Conservation (phyloP, 495 filamentous ascomycete species). For the Elasticomyces elasticus region DNA sequence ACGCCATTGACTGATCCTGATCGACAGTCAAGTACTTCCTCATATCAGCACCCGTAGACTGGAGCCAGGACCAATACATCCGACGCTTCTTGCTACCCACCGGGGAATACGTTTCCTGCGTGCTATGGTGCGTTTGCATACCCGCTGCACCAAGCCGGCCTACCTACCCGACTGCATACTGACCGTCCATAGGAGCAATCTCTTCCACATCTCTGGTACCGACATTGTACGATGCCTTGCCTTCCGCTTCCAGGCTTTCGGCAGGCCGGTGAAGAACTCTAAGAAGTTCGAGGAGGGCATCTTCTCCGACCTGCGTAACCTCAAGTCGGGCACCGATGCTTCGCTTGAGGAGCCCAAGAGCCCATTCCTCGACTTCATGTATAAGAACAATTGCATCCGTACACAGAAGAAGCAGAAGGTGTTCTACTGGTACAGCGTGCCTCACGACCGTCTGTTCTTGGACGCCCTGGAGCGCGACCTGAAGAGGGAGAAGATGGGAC, state of each 20-base stretch:
- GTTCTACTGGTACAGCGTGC: slow-evolving; percentile 99
- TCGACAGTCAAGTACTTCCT: slow-evolving; percentile 94
- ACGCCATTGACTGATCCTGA: slow-evolving; percentile 21
- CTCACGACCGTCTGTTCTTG: slow-evolving; percentile 92
- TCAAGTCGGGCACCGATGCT: slow-evolving; percentile 98
- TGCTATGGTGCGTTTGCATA: slow-evolving; percentile 62
- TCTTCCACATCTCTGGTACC: slow-evolving; percentile 97
- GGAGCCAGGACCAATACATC: slow-evolving; percentile 93
- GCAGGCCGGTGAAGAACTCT: slow-evolving; percentile 95
- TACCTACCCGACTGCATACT: slow-evolving; percentile 13
- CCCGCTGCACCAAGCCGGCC: not conserved
- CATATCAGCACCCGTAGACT: slow-evolving; percentile 95
- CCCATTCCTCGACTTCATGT: slow-evolving; percentile 93
- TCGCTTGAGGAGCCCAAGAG: slow-evolving; percentile 98
- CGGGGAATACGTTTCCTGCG: slow-evolving; percentile 96
- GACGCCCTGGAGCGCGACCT: slow-evolving; percentile 94
- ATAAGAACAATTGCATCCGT: slow-evolving; percentile 99
- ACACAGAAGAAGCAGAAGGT: slow-evolving; percentile 99
- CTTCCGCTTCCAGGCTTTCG: slow-evolving; percentile 97
- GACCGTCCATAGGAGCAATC: slow-evolving; percentile 64
- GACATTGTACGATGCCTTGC: slow-evolving; percentile 97
- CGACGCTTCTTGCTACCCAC: slow-evolving; percentile 89
- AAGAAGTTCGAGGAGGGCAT: slow-evolving; percentile 99
- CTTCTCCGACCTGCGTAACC: slow-evolving; percentile 94
- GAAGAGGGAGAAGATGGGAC: slow-evolving; percentile 98